phyloP scores from a whole-genome alignment of 2,329 filamentous ascomycete species.

The Trichophyton schoenleinii region DNA sequence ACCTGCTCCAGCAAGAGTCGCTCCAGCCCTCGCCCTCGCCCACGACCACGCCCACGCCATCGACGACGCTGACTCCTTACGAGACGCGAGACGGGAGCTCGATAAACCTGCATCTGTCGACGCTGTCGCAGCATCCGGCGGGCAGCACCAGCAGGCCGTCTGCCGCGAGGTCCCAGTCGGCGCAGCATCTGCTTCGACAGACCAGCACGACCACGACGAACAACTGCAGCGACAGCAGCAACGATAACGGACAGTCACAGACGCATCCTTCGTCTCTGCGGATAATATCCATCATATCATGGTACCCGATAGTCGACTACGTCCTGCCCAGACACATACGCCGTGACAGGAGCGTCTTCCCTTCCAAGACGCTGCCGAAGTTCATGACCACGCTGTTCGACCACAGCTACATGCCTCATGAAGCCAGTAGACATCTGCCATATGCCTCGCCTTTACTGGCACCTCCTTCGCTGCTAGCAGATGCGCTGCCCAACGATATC shows the following conservation, averaged over 20 bases:
- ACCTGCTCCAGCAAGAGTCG: constrained; percentile 15
- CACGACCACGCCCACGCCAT: constrained; percentile 9
- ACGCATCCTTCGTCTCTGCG: constrained; percentile 24
- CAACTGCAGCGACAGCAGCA: constrained; percentile 3
- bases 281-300: constrained; percentile 46
- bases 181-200: constrained; percentile 9
- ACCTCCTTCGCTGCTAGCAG: constrained; percentile 39
- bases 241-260: neutral
- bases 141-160: constrained; percentile 12
- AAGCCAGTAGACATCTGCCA: constrained; percentile 41
- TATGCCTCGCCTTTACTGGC: constrained; percentile 49
- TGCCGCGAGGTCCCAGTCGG: constrained; percentile 11
- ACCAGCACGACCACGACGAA: constrained; percentile 22
- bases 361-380: constrained; percentile 37
- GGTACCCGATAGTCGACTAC: constrained; percentile 53
- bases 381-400: constrained; percentile 41
- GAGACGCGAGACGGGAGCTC: neutral
- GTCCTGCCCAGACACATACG: constrained; percentile 48
- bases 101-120: neutral
- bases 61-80: constrained; percentile 5
- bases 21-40: constrained; percentile 8
- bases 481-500: constrained; percentile 46
- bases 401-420: constrained; percentile 35
- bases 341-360: constrained; percentile 42
- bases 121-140: neutral